Conservation (phyloP, 768 basidiomycete genomes). For the Xerocomellus intermedius region DNA sequence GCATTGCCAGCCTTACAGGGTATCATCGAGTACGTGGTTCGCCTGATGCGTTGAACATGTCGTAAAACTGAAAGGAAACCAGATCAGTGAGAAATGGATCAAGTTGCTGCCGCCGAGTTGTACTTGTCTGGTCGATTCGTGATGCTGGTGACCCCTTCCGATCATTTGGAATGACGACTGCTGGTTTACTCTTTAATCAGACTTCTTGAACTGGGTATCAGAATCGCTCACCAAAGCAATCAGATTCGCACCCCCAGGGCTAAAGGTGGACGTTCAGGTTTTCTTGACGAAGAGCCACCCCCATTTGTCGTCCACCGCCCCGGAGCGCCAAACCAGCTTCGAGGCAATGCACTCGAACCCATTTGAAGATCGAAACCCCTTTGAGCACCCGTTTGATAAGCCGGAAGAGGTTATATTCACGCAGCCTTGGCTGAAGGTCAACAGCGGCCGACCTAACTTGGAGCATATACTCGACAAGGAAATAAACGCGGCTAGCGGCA, state of each 20-base stretch:
- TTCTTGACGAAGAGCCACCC: constrained; percentile 9
- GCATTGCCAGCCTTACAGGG: constrained; percentile 45
- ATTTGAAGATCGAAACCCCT: neutral
- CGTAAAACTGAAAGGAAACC: neutral
- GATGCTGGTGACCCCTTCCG: constrained; percentile 31
- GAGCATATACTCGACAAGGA: constrained; percentile 35
- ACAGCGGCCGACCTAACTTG: constrained; percentile 43
- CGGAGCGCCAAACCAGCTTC: constrained; percentile 5
- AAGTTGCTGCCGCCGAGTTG: constrained; percentile 31
- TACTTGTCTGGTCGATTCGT: constrained; percentile 46
- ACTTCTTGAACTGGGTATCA: constrained; percentile 12
- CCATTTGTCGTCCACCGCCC: neutral
- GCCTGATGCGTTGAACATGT: neutral
- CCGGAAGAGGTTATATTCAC: neutral
- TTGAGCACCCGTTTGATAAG: neutral
- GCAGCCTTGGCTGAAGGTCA: constrained; percentile 21
- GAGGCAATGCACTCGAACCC: neutral
- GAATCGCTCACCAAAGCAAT: constrained; percentile 14
- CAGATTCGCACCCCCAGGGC: constrained; percentile 12
- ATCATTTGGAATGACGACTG: neutral
- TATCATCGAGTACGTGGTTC: constrained; percentile 37
- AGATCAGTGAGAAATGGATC: constrained; percentile 17
- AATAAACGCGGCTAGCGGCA: constrained; percentile 30
- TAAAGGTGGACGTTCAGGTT: constrained; percentile 17
- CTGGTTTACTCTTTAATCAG: neutral